A percentile compares a stretch with the other conserved stretches of the same genome.
Evolutionary conservation across 306 rosid genomes (phyloP).

Genomic region (Rosa lucieae): DNA sequence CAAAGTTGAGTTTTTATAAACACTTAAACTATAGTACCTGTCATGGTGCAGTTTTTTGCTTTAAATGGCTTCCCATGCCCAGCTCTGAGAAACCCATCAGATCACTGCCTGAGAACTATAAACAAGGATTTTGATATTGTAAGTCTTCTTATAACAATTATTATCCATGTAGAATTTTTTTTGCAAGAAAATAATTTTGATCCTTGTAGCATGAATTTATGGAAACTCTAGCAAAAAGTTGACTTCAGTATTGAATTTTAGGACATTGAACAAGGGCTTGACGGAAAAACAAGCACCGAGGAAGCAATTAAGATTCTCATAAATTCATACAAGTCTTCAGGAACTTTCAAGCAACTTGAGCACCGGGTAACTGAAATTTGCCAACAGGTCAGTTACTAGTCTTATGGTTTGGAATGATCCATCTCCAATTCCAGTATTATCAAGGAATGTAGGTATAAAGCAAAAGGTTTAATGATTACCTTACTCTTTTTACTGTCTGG

Average conservation of each 20-base stretch:
- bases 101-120: conserved; percentile 63
- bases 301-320: conserved; percentile 30
- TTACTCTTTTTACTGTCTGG: not conserved
- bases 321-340: conserved; percentile 33
- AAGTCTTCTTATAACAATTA: conserved; percentile 2
- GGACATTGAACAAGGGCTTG: conserved; percentile 39
- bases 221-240: not conserved
- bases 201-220: not conserved
- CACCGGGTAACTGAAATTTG: conserved; percentile 18
- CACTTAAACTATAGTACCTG: not conserved
- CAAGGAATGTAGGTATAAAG: not conserved
- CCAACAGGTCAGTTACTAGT: conserved; percentile 15
- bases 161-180: not conserved
- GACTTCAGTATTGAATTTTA: conserved; percentile 9
- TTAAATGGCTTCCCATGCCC: conserved; percentile 72
- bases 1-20: not conserved
- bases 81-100: conserved; percentile 60
- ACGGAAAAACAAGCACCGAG: conserved; percentile 25
- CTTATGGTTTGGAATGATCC: not conserved
- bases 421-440: no score
- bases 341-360: conserved; percentile 16
- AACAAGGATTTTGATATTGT: conserved; percentile 74
- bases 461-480: not conserved
- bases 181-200: not conserved
- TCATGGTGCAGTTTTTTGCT: conserved; percentile 50